Base-by-base conservation (phyloP, 108 stramenopile species). In the Skeletonema costatum region DNA sequence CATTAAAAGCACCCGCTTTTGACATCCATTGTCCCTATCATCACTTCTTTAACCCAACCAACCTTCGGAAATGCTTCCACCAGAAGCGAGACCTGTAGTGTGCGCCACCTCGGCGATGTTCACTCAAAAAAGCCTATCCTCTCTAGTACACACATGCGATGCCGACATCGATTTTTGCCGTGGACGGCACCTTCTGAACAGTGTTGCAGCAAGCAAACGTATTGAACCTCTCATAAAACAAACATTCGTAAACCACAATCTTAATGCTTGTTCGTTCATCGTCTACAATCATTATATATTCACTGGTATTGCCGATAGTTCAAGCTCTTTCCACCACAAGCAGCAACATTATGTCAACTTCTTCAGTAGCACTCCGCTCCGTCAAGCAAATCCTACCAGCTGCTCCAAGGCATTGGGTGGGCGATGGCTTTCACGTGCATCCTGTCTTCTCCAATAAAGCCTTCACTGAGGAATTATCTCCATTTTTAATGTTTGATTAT, bases 401-500 rank as follows among this genome's bases (percentile, higher is more conserved):
- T 31, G 87, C 85, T n/a, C 80, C 85, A 38, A 65, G 70, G 30
- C 92, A 93, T 66, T 93, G 92, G 92, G 92, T 95, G 3, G 94
- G 94, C 12, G 89, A 95, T 71, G 94, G 92, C 60, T 95, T 95
- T 58, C 60, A 87, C 50, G 85, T 87, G 2, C 89, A 89, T 64
- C 94, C 94, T 5, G 94, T 95, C 19, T 95, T 95, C 73, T 90
- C 86, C n/a, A 70, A 85, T 69, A 82, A 87, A 60, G 94, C 94
- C 11, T 95, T 95, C 75, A 93, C 83, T 1, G 66, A 92, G 33
- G 90, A 91, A 56, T 11, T 95, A 7, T 84, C 82, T 39, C 94
- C 94, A 32, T 85, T 93, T 17, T 83, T 95, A 33, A 95, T 95
- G 92, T 95, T 95, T 73, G 94, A 95, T 64, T 95, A 95, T 53